A percentile compares a stretch with the other conserved stretches of the same genome.
phyloP scores from a whole-genome alignment of 192 early-diverging fungal genomes.

The Powellomyces hirtus region DNA sequence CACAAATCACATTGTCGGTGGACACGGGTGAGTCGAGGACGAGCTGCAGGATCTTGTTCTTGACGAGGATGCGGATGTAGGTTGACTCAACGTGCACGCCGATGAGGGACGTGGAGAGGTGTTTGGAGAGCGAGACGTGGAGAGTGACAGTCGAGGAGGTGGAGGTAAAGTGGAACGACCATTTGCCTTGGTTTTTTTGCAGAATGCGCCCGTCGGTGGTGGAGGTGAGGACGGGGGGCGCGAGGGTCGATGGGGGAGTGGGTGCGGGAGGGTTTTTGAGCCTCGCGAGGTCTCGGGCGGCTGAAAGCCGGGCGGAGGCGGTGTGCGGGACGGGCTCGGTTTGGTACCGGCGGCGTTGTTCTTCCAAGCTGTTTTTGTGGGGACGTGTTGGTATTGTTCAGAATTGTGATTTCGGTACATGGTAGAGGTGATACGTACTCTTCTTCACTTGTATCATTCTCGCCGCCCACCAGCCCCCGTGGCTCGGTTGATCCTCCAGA shows the following conservation, averaged over 20 bases:
- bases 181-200: slow-evolving; percentile 59
- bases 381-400: too few species aligned
- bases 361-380: slow-evolving; percentile 40
- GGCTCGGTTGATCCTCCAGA: too few species aligned
- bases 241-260: slow-evolving; percentile 1
- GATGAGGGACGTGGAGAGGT: slow-evolving; percentile 50
- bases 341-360: slow-evolving; percentile 38
- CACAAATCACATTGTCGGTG: slow-evolving; percentile 38
- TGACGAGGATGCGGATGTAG: slow-evolving; percentile 43
- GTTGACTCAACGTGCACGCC: slow-evolving; percentile 48
- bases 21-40: slow-evolving; percentile 41
- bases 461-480: too few species aligned
- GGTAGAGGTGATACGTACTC: too few species aligned
- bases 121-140: slow-evolving; percentile 48
- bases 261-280: slow-evolving; percentile 28
- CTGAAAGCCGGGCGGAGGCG: slow-evolving; percentile 47
- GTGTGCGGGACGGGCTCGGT: slow-evolving; percentile 46
- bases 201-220: slow-evolving; percentile 49
- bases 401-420: too few species aligned
- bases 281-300: slow-evolving; percentile 48
- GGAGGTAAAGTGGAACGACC: slow-evolving; percentile 33
- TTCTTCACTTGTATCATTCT: too few species aligned
- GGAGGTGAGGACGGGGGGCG: slow-evolving; percentile 6
- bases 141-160: slow-evolving; percentile 31
- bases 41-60: slow-evolving; percentile 56